A percentile compares a stretch with the other conserved stretches of the same genome.
These are phyloP conservation scores for Pythium phragmiticola DNA, from an alignment of 352 stramenopile genomes.

Conservation along the genomic window DNA sequence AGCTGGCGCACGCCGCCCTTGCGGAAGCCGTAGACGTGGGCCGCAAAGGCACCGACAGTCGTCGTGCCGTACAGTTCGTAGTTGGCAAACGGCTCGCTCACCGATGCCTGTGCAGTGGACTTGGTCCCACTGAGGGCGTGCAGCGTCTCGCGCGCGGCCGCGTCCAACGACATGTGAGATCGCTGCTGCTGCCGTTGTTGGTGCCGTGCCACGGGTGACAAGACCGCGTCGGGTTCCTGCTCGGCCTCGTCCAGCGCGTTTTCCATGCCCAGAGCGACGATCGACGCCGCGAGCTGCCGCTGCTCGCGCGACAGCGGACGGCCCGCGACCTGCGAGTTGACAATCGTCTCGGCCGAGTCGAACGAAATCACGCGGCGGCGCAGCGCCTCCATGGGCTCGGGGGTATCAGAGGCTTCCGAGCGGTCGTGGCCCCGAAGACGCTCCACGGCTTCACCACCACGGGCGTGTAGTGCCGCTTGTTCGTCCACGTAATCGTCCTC, in stretches of 20 bases:
- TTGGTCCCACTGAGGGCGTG: not conserved
- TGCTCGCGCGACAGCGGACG: slow-evolving; percentile 50
- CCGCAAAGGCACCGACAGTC: slow-evolving; percentile 80
- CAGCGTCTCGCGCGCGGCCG: not conserved
- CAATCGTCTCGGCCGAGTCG: slow-evolving; percentile 73
- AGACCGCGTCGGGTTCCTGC: slow-evolving; percentile 23
- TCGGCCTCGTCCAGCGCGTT: slow-evolving; percentile 32
- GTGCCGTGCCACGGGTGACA: slow-evolving; percentile 2
- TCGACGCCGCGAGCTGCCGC: slow-evolving; percentile 68
- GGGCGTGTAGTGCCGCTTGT: slow-evolving; percentile 15
- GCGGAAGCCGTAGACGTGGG: slow-evolving; percentile 82
- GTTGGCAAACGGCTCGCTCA: slow-evolving; percentile 42
- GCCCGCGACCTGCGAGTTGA: slow-evolving; percentile 50
- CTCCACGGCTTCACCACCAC: not conserved
- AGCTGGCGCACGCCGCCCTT: slow-evolving; percentile 77
- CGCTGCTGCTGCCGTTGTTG: not conserved
- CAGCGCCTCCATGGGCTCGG: slow-evolving; percentile 57
- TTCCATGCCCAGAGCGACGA: slow-evolving; percentile 61
- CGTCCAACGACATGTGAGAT: not conserved
- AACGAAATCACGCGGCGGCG: slow-evolving; percentile 73
- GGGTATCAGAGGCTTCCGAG: not conserved
- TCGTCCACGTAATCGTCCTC: slow-evolving; percentile 18
- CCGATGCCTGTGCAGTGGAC: not conserved
- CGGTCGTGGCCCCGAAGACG: slow-evolving; percentile 1
- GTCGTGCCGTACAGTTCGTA: slow-evolving; percentile 76